Percentiles rank a stretch among this genome's conserved stretches.
Conservation (phyloP, 192 early-diverging fungal species). For the Pilobolus umbonatus region DNA sequence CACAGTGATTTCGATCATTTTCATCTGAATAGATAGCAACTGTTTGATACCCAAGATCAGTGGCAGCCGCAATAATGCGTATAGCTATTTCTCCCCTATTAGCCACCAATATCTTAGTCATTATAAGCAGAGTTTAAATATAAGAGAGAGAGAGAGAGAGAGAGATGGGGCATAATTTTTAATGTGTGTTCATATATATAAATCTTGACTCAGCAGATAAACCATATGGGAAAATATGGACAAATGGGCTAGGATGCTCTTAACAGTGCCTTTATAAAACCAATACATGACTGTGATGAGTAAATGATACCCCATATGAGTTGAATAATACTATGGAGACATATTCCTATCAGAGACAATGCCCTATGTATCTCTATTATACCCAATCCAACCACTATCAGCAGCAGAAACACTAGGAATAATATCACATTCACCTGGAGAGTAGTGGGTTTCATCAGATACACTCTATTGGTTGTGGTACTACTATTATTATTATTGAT, state of each 20-base stretch:
- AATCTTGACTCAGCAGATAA: neutral
- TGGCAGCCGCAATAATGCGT: conserved; percentile 64
- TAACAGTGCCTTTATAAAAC: neutral
- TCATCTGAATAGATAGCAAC: conserved; percentile 64
- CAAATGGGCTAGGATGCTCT: neutral
- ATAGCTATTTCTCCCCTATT: conserved; percentile 82
- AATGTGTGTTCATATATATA: no score
- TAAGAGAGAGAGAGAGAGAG: conserved; percentile 1
- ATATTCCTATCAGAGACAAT: no score
- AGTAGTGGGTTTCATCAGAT: no score
- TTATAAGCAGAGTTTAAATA: conserved; percentile 1
- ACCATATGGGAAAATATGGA: neutral
- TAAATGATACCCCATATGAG: no score
- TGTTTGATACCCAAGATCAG: conserved; percentile 58
- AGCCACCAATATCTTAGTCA: conserved; percentile 51
- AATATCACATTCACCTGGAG: no score
- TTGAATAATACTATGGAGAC: no score
- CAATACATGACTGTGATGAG: no score
- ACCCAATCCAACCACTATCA: no score
- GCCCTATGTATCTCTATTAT: no score
- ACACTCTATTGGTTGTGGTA: no score
- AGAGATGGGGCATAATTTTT: neutral
- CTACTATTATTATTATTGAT: no score
- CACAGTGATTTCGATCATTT: conserved; percentile 29
- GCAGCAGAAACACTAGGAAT: no score